phyloP scores from a whole-genome alignment of 768 basidiomycete genomes.

The Podaxis sp. region DNA sequence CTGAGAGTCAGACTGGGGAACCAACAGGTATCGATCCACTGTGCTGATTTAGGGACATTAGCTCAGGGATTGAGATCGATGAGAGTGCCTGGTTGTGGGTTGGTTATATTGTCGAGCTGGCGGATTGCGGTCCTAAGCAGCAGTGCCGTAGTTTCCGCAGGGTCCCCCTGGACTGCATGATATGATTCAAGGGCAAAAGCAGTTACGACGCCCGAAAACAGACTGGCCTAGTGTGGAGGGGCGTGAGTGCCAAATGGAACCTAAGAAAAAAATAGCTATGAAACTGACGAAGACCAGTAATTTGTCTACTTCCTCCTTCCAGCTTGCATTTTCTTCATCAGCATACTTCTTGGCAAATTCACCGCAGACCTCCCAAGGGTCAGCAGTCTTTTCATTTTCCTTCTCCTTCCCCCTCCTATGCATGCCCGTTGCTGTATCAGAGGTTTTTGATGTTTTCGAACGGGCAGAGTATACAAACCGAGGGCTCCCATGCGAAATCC shows the following conservation, averaged over 20 bases:
- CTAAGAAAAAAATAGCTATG: neutral
- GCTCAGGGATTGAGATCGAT: neutral
- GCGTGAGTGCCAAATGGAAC: neutral
- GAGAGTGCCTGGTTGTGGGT: conserved; percentile 3
- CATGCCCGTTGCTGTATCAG: too few relatives aligned
- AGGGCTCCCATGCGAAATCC: too few relatives aligned
- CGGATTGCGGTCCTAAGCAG: conserved; percentile 7
- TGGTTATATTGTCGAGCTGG: conserved; percentile 18
- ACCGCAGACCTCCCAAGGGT: conserved; percentile 12
- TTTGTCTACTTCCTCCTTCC: conserved; percentile 16
- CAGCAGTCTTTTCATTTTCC: neutral
- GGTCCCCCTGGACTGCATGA: conserved; percentile 21
- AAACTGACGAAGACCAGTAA: conserved; percentile 5
- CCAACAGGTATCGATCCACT: conserved; percentile 17
- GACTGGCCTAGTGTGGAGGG: conserved; percentile 18
- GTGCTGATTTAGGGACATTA: neutral
- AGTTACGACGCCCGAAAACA: conserved; percentile 26
- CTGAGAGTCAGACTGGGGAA: conserved; percentile 19
- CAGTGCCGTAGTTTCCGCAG: conserved; percentile 16
- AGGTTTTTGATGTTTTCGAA: too few relatives aligned
- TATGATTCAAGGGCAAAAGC: conserved; percentile 27
- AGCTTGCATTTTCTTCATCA: conserved; percentile 1
- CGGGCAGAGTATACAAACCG: too few relatives aligned
- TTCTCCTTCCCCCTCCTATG: neutral
- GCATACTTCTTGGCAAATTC: conserved; percentile 8